Conservation (phyloP, 2,329 filamentous ascomycete genomes). For the Xylaria hypoxylon region DNA sequence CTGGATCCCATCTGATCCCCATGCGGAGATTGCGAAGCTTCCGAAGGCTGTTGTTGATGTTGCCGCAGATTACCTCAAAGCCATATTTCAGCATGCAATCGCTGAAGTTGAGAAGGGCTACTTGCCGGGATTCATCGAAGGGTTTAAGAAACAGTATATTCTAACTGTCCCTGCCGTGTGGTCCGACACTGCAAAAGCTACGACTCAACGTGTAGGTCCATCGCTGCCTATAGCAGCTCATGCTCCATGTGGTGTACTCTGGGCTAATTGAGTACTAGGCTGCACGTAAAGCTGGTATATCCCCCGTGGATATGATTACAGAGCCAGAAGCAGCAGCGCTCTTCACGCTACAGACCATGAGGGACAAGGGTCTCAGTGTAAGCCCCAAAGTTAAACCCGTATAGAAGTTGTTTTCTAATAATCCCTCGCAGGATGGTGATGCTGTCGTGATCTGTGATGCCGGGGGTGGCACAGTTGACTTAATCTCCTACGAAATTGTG, state of each 20-base stretch:
- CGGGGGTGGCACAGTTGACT: neutral
- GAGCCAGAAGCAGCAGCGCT: neutral
- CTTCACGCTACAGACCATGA: neutral
- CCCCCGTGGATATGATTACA: neutral
- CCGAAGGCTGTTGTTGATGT: neutral
- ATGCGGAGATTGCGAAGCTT: neutral
- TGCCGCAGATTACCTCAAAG: neutral
- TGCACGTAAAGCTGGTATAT: neutral
- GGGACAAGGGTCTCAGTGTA: neutral
- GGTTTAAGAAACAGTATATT: neutral
- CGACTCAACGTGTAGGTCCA: neutral
- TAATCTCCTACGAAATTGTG: neutral
- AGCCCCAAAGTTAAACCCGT: neutral
- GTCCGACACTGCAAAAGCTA: neutral
- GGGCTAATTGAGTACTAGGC: neutral
- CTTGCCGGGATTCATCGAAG: neutral
- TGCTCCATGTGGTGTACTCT: neutral
- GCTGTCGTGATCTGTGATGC: neutral
- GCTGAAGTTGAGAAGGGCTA: neutral
- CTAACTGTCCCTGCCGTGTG: slow-evolving; percentile 1
- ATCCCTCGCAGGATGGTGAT: neutral
- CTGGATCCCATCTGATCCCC: neutral
- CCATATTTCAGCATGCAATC: neutral
- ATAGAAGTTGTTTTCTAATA: neutral
- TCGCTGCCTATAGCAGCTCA: neutral